Percentiles rank a stretch among this genome's conserved stretches.
Evolutionary conservation across 352 stramenopile genomes (phyloP).

Genomic region (Pythium angustatum): DNA sequence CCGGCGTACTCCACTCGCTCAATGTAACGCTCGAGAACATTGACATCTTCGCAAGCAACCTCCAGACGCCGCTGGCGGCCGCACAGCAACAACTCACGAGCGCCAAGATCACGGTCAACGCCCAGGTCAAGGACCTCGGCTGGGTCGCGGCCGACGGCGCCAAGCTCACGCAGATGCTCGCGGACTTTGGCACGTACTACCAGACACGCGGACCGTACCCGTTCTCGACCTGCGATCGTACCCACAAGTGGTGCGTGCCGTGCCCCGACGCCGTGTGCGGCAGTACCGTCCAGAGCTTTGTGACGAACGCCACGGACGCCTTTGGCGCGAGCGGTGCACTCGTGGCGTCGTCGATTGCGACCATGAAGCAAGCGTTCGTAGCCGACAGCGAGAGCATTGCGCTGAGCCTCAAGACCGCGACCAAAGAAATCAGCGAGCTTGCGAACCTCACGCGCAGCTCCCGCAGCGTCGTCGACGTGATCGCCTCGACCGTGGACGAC

Average conservation of each 20-base stretch:
- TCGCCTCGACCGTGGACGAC: constrained; percentile 67
- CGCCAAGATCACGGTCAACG: constrained; percentile 43
- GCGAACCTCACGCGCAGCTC: constrained; percentile 58
- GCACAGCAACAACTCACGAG: constrained; percentile 44
- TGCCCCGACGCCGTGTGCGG: constrained; percentile 62
- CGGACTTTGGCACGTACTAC: constrained; percentile 59
- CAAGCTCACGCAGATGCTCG: constrained; percentile 58
- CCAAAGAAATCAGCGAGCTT: constrained; percentile 50
- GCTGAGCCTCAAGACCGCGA: constrained; percentile 42
- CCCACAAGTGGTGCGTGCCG: constrained; percentile 48
- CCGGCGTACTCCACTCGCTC: constrained; percentile 63
- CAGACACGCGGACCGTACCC: constrained; percentile 57
- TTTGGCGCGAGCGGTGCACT: constrained; percentile 25
- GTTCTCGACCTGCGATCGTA: constrained; percentile 43
- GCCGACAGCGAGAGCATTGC: constrained; percentile 40
- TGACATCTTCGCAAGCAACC: constrained; percentile 70
- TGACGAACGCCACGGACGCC: constrained; percentile 32
- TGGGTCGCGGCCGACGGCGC: constrained; percentile 56
- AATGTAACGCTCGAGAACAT: constrained; percentile 76
- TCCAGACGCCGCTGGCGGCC: constrained; percentile 49
- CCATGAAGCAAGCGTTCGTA: constrained; percentile 50
- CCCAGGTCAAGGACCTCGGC: constrained; percentile 41
- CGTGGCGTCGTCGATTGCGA: constrained; percentile 35
- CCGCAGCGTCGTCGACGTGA: constrained; percentile 52
- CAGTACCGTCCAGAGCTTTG: constrained; percentile 44